These are phyloP conservation scores for Skeletonema potamos DNA, from an alignment of 108 stramenopile genomes.

Conservation along the genomic window DNA sequence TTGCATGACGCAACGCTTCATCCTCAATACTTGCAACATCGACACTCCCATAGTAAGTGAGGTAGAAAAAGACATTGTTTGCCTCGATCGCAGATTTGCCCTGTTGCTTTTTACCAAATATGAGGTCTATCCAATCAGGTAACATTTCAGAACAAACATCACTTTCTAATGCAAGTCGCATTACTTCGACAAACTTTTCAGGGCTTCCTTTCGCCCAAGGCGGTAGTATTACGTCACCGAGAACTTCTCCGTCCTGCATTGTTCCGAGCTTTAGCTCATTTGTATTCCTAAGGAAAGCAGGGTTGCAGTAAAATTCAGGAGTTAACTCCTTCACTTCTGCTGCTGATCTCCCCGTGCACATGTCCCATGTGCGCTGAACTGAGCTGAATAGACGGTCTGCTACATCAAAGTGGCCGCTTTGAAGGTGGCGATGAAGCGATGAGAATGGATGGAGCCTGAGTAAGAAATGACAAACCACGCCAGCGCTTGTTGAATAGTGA, in stretches of 20 bases:
- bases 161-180: slow-evolving; percentile 84
- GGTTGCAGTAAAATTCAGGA: slow-evolving; percentile 95
- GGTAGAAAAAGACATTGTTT: slow-evolving; percentile 97
- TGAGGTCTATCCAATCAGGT: slow-evolving; percentile 98
- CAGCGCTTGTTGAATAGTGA: slow-evolving; percentile 96
- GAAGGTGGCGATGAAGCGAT: slow-evolving; percentile 87
- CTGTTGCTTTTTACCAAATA: slow-evolving; percentile 96
- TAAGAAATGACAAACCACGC: slow-evolving; percentile 95
- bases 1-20: slow-evolving; percentile 82
- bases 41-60: slow-evolving; percentile 98
- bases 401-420: slow-evolving; percentile 97
- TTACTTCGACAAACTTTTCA: slow-evolving; percentile 87
- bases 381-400: slow-evolving; percentile 96
- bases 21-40: slow-evolving; percentile 96
- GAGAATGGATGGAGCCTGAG: slow-evolving; percentile 96
- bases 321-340: slow-evolving; percentile 97
- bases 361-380: slow-evolving; percentile 90
- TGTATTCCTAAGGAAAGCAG: slow-evolving; percentile 86
- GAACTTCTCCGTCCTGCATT: slow-evolving; percentile 89
- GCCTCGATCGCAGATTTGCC: slow-evolving; percentile 93
- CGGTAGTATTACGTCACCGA: slow-evolving; percentile 95
- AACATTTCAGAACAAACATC: slow-evolving; percentile 91
- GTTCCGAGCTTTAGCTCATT: slow-evolving; percentile 94
- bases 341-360: slow-evolving; percentile 86
- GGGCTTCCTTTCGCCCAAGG: slow-evolving; percentile 97